Evolutionary conservation across 2,329 filamentous ascomycete genomes (phyloP), one percentile per base, ranked within the genome.

Genomic region (Bipolaris cookei): DNA sequence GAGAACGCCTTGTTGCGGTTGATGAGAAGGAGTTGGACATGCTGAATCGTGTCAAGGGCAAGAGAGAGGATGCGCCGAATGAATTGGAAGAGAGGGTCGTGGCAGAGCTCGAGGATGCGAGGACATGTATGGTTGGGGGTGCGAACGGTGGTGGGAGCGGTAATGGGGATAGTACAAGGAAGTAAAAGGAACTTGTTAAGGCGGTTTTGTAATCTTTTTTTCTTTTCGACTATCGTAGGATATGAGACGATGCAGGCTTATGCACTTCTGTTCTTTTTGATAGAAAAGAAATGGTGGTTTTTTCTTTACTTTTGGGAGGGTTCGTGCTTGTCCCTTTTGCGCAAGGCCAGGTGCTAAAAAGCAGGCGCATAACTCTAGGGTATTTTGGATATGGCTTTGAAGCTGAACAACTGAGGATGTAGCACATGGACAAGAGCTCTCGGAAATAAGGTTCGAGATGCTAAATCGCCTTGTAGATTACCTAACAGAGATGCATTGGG

Each of bases 51-150:
- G 75, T 74, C 63, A 77, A 73, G 47, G 79, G 72, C 38, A 18
- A 45, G n/a, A 56, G 55, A 2, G 63, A 64, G 14, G 61, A 59
- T 34, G 59, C 51, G 6, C 6, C 54, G 69, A 93, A 84, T 72
- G 76, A 84, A 67, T 79, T 97, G 50, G 91, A 96, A 76, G 86
- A 89, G 70, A 91, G 89, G 78, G 86, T 95, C 6, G 81, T 94
- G 21, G 57, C 13, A 1, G 76, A 78, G 58, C 56, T 79, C 49
- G 68, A 66, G 28, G 72, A 58, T 30, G 71, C 72, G 38, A 69
- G 72, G 30, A 75, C 73, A 23, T 79, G 78, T 63, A 71, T 80
- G 49, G 69, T 67, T 2, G 44, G 71, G 35, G 67, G 64, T 18
- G 63, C 30, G 1, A 58, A 64, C 41, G 56, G 25, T 0, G 45